phyloP scores from a whole-genome alignment of 208 protist genomes.

The Leishmania amazonensis region DNA sequence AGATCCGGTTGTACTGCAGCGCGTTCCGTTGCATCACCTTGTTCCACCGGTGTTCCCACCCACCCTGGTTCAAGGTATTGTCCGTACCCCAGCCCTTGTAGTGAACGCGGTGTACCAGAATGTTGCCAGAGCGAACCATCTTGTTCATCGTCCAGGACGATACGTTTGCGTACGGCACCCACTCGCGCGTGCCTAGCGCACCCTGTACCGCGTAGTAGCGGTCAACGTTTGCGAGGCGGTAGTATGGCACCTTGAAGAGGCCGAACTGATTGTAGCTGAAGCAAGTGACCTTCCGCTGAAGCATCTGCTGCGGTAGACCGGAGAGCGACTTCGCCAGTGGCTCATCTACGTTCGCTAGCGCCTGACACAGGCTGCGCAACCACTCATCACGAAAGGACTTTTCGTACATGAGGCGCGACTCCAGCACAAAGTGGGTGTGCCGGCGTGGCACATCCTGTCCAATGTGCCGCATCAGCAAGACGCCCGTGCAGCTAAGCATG shows the following conservation, averaged over 20 bases:
- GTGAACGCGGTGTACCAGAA: constrained; percentile 89
- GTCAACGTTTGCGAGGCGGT: constrained; percentile 87
- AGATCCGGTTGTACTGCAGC: constrained; percentile 86
- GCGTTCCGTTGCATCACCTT: constrained; percentile 90
- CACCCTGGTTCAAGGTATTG: constrained; percentile 75
- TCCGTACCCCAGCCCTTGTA: constrained; percentile 88
- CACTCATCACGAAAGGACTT: constrained; percentile 93
- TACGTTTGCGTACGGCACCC: constrained; percentile 90
- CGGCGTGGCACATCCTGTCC: constrained; percentile 86
- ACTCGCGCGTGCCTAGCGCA: constrained; percentile 81
- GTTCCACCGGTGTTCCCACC: constrained; percentile 92
- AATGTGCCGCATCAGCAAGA: constrained; percentile 76
- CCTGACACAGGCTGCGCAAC: constrained; percentile 83
- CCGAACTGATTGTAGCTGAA: constrained; percentile 94
- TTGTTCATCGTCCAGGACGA: constrained; percentile 93
- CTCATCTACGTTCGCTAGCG: constrained; percentile 76
- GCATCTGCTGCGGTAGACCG: constrained; percentile 69
- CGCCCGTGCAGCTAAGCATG: constrained; percentile 50
- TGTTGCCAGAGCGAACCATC: constrained; percentile 81
- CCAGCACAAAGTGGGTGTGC: constrained; percentile 88
- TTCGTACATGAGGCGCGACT: constrained; percentile 88
- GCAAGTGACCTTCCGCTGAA: constrained; percentile 87
- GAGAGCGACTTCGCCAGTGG: constrained; percentile 78
- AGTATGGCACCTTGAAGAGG: constrained; percentile 81
- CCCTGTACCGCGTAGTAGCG: constrained; percentile 84